Percentiles rank a stretch among this genome's conserved stretches.
Conservation (phyloP, 441 rosid genomes). For the Euphorbia neoarborescens region DNA sequence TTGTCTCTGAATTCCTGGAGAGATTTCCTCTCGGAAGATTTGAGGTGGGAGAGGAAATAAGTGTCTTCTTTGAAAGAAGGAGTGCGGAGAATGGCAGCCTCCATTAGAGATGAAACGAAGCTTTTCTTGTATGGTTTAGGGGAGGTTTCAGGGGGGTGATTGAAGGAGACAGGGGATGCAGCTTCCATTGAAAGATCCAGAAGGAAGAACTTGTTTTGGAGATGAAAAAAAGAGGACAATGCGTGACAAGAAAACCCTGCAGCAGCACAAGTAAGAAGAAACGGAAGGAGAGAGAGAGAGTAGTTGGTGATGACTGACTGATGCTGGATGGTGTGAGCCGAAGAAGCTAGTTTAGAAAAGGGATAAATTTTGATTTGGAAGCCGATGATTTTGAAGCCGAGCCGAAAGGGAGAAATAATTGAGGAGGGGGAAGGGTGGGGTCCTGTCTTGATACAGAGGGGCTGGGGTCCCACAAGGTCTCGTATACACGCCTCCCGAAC, state of each 20-base stretch:
- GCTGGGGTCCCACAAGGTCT: constrained; percentile 1
- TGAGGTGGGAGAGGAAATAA: constrained; percentile 62
- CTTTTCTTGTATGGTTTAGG: constrained; percentile 54
- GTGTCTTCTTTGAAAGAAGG: constrained; percentile 78
- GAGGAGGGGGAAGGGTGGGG: constrained; percentile 3
- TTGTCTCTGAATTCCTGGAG: constrained; percentile 61
- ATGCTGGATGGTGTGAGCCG: constrained; percentile 30
- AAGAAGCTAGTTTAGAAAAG: constrained; percentile 30
- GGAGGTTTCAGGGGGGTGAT: constrained; percentile 32
- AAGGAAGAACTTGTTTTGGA: constrained; percentile 14
- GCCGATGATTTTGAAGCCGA: background rate
- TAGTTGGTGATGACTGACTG: too few species aligned
- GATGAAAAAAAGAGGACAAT: constrained; percentile 15
- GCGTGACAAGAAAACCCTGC: constrained; percentile 17
- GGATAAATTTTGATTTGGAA: constrained; percentile 7
- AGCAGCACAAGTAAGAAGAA: constrained; percentile 1
- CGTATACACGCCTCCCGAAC: constrained; percentile 16
- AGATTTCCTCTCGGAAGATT: constrained; percentile 63
- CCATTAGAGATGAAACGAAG: constrained; percentile 59
- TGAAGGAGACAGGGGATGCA: constrained; percentile 38
- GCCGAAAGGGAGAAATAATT: constrained; percentile 27
- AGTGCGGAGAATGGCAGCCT: constrained; percentile 55
- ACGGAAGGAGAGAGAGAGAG: constrained; percentile 2
- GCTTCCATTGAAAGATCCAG: constrained; percentile 41
- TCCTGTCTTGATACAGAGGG: background rate